A percentile compares a stretch with the other conserved stretches of the same genome.
Evolutionary conservation across 306 rosid genomes (phyloP).

Genomic region (Nissolia schottii): DNA sequence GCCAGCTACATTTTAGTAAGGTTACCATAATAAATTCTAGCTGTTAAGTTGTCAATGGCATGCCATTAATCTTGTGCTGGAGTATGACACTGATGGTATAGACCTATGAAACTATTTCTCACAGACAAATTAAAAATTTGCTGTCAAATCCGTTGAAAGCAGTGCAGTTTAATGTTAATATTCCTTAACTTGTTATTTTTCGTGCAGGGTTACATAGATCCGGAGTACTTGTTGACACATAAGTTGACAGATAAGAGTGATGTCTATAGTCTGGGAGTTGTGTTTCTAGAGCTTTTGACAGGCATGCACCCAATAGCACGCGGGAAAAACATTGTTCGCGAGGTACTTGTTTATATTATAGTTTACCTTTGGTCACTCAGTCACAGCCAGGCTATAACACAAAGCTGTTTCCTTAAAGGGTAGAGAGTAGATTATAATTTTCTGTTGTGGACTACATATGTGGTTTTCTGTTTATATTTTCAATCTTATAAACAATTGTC

Average conservation of each 20-base stretch:
- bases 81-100: neutral
- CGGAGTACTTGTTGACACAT: constrained; percentile 67
- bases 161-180: neutral
- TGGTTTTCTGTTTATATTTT: too few species aligned
- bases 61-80: too few species aligned
- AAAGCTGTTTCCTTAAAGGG: neutral
- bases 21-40: too few species aligned
- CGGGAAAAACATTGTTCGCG: constrained; percentile 79
- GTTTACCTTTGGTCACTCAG: neutral
- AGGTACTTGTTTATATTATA: constrained; percentile 34
- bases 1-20: too few species aligned
- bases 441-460: too few species aligned
- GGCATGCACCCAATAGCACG: constrained; percentile 60
- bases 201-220: constrained; percentile 78
- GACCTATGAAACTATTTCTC: neutral
- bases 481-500: too few species aligned
- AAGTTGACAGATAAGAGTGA: constrained; percentile 76
- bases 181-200: neutral
- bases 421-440: too few species aligned
- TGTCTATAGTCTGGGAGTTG: constrained; percentile 77
- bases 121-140: neutral
- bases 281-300: constrained; percentile 68
- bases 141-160: neutral
- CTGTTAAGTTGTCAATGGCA: too few species aligned
- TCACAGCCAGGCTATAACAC: neutral